These are phyloP conservation scores for Tolypocladium guangdongense DNA, from an alignment of 2,329 filamentous ascomycete genomes.

Conservation along the genomic window DNA sequence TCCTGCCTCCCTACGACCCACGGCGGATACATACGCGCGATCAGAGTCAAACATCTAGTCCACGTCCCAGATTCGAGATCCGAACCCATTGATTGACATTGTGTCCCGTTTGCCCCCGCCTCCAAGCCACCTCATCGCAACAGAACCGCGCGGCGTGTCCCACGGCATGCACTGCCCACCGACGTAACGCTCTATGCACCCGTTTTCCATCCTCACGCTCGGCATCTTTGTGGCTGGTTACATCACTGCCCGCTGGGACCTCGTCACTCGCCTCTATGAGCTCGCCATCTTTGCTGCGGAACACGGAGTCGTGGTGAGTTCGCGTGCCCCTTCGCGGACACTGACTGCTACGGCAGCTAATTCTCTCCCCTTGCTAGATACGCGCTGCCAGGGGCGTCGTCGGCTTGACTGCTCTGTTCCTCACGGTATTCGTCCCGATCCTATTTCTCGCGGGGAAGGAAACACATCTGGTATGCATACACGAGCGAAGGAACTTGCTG, in stretches of 20 bases:
- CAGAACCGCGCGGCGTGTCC: background rate
- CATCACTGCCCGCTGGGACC: conserved; percentile 97
- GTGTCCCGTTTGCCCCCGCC: background rate
- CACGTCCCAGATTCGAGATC: background rate
- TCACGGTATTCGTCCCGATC: conserved; percentile 73
- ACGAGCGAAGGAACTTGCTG: background rate
- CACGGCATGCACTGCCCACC: conserved; percentile 32
- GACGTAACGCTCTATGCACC: conserved; percentile 69
- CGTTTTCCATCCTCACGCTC: conserved; percentile 89
- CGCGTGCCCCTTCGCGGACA: background rate
- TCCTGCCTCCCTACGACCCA: background rate
- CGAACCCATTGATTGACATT: background rate
- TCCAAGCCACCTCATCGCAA: background rate
- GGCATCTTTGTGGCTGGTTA: conserved; percentile 99
- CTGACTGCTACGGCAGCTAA: background rate
- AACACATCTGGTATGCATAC: conserved; percentile 57
- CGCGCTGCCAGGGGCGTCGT: conserved; percentile 79
- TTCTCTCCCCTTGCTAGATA: conserved; percentile 40
- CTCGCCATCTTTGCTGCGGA: conserved; percentile 96
- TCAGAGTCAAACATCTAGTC: background rate
- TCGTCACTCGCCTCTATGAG: conserved; percentile 94
- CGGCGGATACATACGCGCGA: background rate
- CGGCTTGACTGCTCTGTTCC: conserved; percentile 73
- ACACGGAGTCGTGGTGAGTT: conserved; percentile 85
- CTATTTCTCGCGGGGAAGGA: conserved; percentile 74